These are phyloP conservation scores for Diaporthe capsici DNA, from an alignment of 2,329 filamentous ascomycete species.

Conservation along the genomic window DNA sequence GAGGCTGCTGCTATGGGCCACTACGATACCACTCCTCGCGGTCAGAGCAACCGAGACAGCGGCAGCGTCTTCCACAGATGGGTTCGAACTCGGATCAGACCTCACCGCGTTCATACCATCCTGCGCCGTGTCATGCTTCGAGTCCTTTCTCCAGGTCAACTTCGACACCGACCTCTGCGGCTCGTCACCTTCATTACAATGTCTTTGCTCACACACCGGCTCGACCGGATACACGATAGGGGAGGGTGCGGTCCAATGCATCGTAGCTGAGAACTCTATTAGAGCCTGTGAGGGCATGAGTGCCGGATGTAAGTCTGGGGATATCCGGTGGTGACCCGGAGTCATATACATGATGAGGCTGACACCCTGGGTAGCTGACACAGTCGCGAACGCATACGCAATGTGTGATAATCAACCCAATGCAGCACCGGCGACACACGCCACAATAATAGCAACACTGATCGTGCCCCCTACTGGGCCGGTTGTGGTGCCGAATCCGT, in stretches of 20 bases:
- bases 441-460: slow-evolving; percentile 70
- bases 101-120: slow-evolving; percentile 63
- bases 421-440: slow-evolving; percentile 70
- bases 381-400: slow-evolving; percentile 64
- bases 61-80: slow-evolving; percentile 46
- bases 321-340: not conserved
- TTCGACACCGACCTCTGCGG: slow-evolving; percentile 67
- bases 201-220: slow-evolving; percentile 74
- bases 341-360: slow-evolving; percentile 32
- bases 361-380: slow-evolving; percentile 50
- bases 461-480: slow-evolving; percentile 55
- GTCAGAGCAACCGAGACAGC: slow-evolving; percentile 51
- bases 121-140: slow-evolving; percentile 74
- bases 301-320: slow-evolving; percentile 52
- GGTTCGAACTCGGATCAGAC: slow-evolving; percentile 52
- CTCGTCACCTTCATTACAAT: slow-evolving; percentile 67
- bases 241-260: slow-evolving; percentile 79
- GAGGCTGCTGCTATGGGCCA: slow-evolving; percentile 39
- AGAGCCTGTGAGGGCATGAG: slow-evolving; percentile 67
- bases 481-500: slow-evolving; percentile 48
- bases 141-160: slow-evolving; percentile 73
- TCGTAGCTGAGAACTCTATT: slow-evolving; percentile 65
- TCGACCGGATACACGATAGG: slow-evolving; percentile 76
- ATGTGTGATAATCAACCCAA: slow-evolving; percentile 69
- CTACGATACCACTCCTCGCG: slow-evolving; percentile 41